Evolutionary conservation across 495 filamentous ascomycete genomes (phyloP), one percentile per base, ranked within the genome.

Genomic region (Aspergillus indologenus): DNA sequence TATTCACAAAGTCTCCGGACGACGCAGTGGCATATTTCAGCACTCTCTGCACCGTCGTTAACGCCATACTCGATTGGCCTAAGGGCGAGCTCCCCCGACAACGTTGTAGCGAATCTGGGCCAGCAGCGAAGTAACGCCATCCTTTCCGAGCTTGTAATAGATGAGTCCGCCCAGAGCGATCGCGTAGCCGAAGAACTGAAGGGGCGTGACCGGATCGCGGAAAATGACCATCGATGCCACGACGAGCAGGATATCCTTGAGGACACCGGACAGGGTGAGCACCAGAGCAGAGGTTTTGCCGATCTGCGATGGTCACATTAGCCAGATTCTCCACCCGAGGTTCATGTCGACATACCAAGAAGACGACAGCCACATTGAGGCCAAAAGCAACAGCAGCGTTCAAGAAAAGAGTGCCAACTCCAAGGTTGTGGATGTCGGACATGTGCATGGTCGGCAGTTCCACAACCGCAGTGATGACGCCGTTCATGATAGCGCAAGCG

Each of bases 211-310:
- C 47, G 85, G 84, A 61, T 90, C 91, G 45, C 81, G 80, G 87
- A 90, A 96, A 70, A 97, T 90, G 59, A 90, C 61, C 81, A 96
- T 92, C 54, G 90, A 95, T 54, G 89, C 88, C 56, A 80, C 72
- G 57, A 97, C 92, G 44, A 97, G 88, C 59, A 97, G 83, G 64
- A 97, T 91, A 74, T 97, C 92, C 81, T 97, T 97, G 66, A 96
- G 86, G 56, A 96, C 90, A 76, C 93, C 93, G 73, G 90, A 96
- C 61, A 97, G 89, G 50, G 93, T 96, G 61, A 96, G 87, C 71
- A 96, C 90, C 31, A 97, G 87, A 50, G 90, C 91, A 3, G 92
- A 96, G 26, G 92, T 97, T 79, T 90, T 91, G 75, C 92, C 92
- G 75, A 97, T 96, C 91, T 96, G 61, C 40, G n/a, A 59, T 29